Conservation (phyloP, 2,329 filamentous ascomycete genomes). For the Alternaria novae-zelandiae region DNA sequence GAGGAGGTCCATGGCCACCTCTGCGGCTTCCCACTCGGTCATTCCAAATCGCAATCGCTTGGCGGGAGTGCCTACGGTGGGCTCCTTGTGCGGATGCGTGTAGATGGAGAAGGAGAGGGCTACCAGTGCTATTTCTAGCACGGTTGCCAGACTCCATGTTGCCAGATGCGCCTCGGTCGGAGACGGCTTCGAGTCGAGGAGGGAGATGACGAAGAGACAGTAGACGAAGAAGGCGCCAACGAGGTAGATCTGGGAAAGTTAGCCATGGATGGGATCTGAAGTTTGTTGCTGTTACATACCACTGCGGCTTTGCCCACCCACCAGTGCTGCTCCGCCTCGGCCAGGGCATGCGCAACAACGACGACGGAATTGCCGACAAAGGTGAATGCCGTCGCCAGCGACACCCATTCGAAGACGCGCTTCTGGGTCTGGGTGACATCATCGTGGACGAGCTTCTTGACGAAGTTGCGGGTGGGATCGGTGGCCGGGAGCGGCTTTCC, state of each 20-base stretch:
- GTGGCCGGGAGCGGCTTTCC: conserved; percentile 83
- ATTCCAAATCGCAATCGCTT: conserved; percentile 42
- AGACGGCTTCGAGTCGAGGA: conserved; percentile 81
- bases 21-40: conserved; percentile 68
- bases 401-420: conserved; percentile 76
- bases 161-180: conserved; percentile 81
- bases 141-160: conserved; percentile 77
- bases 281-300: conserved; percentile 59
- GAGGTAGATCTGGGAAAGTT: conserved; percentile 74
- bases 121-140: conserved; percentile 76
- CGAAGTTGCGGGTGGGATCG: conserved; percentile 51
- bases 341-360: conserved; percentile 76
- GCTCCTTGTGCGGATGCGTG: conserved; percentile 69
- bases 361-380: conserved; percentile 77
- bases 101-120: conserved; percentile 73
- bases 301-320: conserved; percentile 82
- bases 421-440: conserved; percentile 72
- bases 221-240: conserved; percentile 87
- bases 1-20: conserved; percentile 70
- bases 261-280: neutral
- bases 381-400: conserved; percentile 72
- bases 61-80: conserved; percentile 51
- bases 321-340: conserved; percentile 69
- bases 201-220: conserved; percentile 81
- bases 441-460: conserved; percentile 55